Base-by-base conservation (phyloP, 352 stramenopile genomes). In the Phytophthora citricola region DNA sequence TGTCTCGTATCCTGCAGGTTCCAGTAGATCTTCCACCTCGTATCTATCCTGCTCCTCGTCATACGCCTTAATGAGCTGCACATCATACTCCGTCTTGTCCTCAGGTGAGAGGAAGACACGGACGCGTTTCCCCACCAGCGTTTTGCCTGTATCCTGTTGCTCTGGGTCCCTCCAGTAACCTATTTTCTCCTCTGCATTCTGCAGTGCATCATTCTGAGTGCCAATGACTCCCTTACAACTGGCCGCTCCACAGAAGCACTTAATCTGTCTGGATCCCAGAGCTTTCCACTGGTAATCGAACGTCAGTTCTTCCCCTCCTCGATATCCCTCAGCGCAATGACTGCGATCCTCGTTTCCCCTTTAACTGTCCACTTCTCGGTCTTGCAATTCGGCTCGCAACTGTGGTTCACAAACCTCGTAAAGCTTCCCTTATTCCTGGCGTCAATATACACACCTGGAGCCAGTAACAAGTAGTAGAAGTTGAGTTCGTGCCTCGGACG, bases 281-380 rank as follows among this genome's bases (percentile, higher is more conserved):
- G 87, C 76, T 58, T 96, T 93, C 91, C 91, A 99, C 74, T 98
- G 97, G 66, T 99, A 99, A 71, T 99, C 96, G 62, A 98, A 99
- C 41, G 85, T 97, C 27, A 99, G 75, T 64, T 99, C 97, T 74
- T 98, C 93, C 5, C 85, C 4, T 69, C 60, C 8, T 71, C 17
- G 51, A 99, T 98, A 49, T 97, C 78, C n/a, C 83, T 82, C 53
- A 98, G 79, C 10, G 96, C 92, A 53, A 98, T 93, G 5, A 99
- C 96, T 0, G 96, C 94, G 61, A 99, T 98, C 17, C 94, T 81
- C 63, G 92, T 98, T 49, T 92, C 89, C 22, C 94, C 92, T 47
- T 96, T 85, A 12, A 98, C 85, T 5, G 83, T 95, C 81, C 97
- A 98, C 50, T 98, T 98, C 71, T 98, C 91, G 31, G 95, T 98